Evolutionary conservation across 2,329 filamentous ascomycete species (phyloP), one percentile per base, ranked within the genome.

Genomic region (Cladobotryum mycophilum): DNA sequence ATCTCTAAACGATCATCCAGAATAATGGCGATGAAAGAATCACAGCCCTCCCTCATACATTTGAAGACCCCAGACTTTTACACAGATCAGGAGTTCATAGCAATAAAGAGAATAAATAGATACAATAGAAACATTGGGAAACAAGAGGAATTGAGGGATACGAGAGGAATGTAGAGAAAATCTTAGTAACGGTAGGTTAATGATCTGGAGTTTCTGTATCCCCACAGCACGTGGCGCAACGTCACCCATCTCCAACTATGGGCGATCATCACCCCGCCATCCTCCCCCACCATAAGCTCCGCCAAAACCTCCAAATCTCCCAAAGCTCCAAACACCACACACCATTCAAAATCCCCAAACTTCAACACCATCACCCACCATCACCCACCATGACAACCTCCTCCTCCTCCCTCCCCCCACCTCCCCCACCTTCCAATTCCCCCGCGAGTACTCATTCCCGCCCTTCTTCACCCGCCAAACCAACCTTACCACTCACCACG

Each of bases 381-480:
- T 18, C 25, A 8, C 25, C 45, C 33, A 22, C 38, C 46, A 46
- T 18, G 33, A 51, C 54, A 8, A 13, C 44, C 34, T 34, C 48
- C 45, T 46, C 46, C 9, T 7, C 44, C 30, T 18, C 45, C 3
- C 7, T 35, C 33, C 17, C 50, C 34, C 53, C 8, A 9, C 51
- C 53, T 18, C 48, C 45, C 25, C 55, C 14, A 49, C 68, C 60
- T 84, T 84, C 67, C 49, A 60, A 37, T 85, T 82, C 67, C 82
- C 82, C 4, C 76, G 74, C 59, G 79, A 82, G 66, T 86, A 90
- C 77, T 73, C 75, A 71, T 92, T 89, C 74, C 88, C 88, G 0
- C 85, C 88, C 64, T 91, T 93, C 83, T 93, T 88, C 80, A 90
- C 86, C 50, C 82, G 82, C 49, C 88, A 93, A 69, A 80, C 84